Evolutionary conservation across 352 stramenopile genomes (phyloP).

Genomic region (Phytopythium helicoides): DNA sequence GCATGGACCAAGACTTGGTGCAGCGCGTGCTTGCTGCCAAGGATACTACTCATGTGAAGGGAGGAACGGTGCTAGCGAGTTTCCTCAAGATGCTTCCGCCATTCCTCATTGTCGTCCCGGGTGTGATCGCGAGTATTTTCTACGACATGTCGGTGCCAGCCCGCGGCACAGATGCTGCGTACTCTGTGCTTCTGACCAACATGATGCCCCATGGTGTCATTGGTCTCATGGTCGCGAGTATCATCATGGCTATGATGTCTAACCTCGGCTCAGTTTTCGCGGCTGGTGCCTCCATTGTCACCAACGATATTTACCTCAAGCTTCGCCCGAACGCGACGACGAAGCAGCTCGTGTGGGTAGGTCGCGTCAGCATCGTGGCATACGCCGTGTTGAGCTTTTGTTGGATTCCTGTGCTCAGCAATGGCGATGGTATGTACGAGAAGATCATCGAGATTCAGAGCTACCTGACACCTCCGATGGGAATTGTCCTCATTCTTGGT

Average conservation of each 20-base stretch:
- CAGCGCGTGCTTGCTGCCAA: slow-evolving; percentile 67
- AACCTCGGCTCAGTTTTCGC: slow-evolving; percentile 61
- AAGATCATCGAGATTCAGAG: slow-evolving; percentile 63
- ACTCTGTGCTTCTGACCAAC: slow-evolving; percentile 61
- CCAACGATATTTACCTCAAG: slow-evolving; percentile 67
- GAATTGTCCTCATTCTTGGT: slow-evolving; percentile 57
- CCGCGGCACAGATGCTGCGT: slow-evolving; percentile 52
- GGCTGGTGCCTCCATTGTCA: slow-evolving; percentile 55
- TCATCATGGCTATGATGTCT: slow-evolving; percentile 74
- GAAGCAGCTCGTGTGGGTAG: slow-evolving; percentile 60
- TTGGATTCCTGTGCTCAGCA: slow-evolving; percentile 52
- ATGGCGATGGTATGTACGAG: slow-evolving; percentile 57
- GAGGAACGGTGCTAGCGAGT: slow-evolving; percentile 47
- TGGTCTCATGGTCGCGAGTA: slow-evolving; percentile 65
- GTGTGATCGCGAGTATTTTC: slow-evolving; percentile 55
- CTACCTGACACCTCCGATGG: slow-evolving; percentile 58
- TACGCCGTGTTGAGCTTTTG: too few species aligned
- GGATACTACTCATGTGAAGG: slow-evolving; percentile 58
- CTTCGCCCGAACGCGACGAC: slow-evolving; percentile 47
- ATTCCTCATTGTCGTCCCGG: slow-evolving; percentile 68
- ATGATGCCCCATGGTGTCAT: slow-evolving; percentile 65
- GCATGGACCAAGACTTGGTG: slow-evolving; percentile 70
- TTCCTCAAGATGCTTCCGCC: slow-evolving; percentile 63
- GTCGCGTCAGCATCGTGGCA: slow-evolving; percentile 40
- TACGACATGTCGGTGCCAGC: slow-evolving; percentile 54